Evolutionary conservation across 441 rosid genomes (phyloP).

Genomic region (Brassica balearica): DNA sequence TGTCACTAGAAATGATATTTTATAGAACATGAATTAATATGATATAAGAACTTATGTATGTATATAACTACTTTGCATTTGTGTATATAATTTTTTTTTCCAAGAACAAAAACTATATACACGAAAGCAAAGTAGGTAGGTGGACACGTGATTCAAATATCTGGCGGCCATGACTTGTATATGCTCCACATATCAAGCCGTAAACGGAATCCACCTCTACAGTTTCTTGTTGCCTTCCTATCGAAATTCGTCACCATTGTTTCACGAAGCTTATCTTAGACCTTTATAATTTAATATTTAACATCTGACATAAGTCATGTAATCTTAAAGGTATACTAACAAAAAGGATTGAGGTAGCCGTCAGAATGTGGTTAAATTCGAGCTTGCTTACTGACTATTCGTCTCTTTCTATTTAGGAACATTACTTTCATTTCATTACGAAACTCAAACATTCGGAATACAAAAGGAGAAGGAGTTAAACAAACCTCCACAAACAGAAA

Average conservation of each 20-base stretch:
- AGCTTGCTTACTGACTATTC: constrained; percentile 8
- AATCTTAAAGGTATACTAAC: neutral
- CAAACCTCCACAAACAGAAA: too few species aligned
- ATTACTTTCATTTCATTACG: too few species aligned
- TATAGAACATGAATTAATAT: too few species aligned
- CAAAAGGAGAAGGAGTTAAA: too few species aligned
- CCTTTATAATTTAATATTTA: neutral
- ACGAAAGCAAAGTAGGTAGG: constrained; percentile 38
- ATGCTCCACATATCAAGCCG: constrained; percentile 25
- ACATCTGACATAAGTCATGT: neutral
- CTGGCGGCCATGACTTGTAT: constrained; percentile 36
- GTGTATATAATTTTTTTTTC: too few species aligned
- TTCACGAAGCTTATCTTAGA: constrained; percentile 4
- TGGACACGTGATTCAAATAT: constrained; percentile 44
- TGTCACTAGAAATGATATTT: too few species aligned
- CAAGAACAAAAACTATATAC: neutral
- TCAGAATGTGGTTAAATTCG: neutral
- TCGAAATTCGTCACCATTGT: constrained; percentile 22
- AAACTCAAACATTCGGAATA: too few species aligned
- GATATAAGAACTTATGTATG: too few species aligned
- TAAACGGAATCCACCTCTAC: constrained; percentile 31
- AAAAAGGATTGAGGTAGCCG: constrained; percentile 8
- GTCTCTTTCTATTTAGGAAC: neutral
- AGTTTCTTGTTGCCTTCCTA: constrained; percentile 8
- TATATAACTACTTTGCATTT: too few species aligned